Evolutionary conservation across 1,284 basidiomycete species (phyloP).

Genomic region (Athelia psychrophila): DNA sequence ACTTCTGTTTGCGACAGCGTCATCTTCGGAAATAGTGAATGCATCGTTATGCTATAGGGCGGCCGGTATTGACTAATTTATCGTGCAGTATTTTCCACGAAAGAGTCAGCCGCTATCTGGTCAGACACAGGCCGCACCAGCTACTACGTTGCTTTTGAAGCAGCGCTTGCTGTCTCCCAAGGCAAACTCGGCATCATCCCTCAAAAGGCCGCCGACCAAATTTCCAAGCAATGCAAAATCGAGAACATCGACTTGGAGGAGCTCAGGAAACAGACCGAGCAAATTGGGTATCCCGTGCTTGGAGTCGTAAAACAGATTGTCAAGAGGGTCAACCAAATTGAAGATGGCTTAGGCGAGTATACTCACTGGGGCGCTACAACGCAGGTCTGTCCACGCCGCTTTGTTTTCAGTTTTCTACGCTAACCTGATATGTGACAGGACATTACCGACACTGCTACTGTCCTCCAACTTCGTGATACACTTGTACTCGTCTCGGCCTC

Average conservation of each 20-base stretch:
- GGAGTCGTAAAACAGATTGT: constrained; percentile 41
- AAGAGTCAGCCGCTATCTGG: constrained; percentile 34
- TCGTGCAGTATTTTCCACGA: constrained; percentile 36
- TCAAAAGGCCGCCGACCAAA: constrained; percentile 28
- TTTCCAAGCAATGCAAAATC: constrained; percentile 30
- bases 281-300: constrained; percentile 40
- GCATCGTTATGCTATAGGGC: too few relatives aligned
- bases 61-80: constrained; percentile 27
- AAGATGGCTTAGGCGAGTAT: constrained; percentile 39
- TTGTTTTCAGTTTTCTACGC: too few relatives aligned
- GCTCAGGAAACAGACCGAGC: constrained; percentile 34
- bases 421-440: constrained; percentile 24
- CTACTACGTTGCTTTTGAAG: constrained; percentile 39
- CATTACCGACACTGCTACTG: constrained; percentile 41
- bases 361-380: constrained; percentile 44
- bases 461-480: constrained; percentile 38
- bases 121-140: constrained; percentile 32
- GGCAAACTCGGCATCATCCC: constrained; percentile 37
- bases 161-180: constrained; percentile 33
- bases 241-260: constrained; percentile 34
- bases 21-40: neutral
- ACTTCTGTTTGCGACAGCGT: neutral
- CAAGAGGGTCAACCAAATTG: constrained; percentile 27
- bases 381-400: constrained; percentile 32
- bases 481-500: constrained; percentile 27